Base-by-base conservation (phyloP, 192 early-diverging fungal species). In the Coemansia biformis region DNA sequence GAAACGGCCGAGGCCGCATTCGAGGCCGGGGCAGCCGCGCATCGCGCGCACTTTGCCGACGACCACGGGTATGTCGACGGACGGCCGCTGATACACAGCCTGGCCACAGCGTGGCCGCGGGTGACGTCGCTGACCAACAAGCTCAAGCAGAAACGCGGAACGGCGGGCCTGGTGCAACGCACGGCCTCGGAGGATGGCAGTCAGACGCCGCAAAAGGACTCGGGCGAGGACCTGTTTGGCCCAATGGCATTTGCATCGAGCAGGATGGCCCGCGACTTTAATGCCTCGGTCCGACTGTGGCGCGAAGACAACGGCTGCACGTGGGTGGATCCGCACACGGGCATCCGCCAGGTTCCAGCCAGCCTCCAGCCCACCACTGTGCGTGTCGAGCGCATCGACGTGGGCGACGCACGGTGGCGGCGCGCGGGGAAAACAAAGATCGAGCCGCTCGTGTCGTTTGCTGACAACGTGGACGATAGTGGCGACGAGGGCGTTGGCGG, bases 241-340 rank as follows among this genome's bases (percentile, higher is more conserved):
- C 66, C 66, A 0, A 62, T 70, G 66, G 59, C 67, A 11, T 59
- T 43, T 46, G 67, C 67, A 38, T 59, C 60, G 42, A 52, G 38
- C 16, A 45, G 49, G 43, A 47, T 56, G 31, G 62, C 62, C 0
- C 51, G 68, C 46, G 71, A 74, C 12, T 66, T 74, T 17, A 74
- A 74, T 42, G 48, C 63, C 26, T 49, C 58, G 11, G 38, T 63
- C 24, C 52, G 71, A 1, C n/a, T 66, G 42, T 74, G 71, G 71
- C 63, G 71, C 43, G 63, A 74, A 14, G 63, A 66, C 55, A 66
- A 74, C 43, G 71, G 64, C 1, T 48, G 63, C 40, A 74, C 64
- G 28, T 74, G 65, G 72, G 49, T 63, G 0, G 72, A 75, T 16
- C 65, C 72, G 21, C 72, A 75, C 30, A 75, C 72, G 35, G 72